Base-by-base conservation (phyloP, 1,139 yeast species). In the Pichia norvegensis region DNA sequence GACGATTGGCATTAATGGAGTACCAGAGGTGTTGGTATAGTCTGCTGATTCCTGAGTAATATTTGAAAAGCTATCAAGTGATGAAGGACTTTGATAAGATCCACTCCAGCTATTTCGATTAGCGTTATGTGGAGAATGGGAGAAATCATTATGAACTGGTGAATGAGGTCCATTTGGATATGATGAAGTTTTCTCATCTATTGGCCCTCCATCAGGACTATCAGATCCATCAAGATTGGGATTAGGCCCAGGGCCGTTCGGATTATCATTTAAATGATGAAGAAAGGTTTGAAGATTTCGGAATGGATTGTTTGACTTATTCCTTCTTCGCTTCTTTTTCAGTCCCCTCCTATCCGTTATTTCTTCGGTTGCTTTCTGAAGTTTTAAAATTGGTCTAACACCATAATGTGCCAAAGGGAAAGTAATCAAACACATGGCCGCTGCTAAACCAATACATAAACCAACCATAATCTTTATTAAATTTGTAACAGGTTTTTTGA, bases 381-480 rank as follows among this genome's bases (percentile, higher is more conserved):
- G 73, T 50, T 81, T 73, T 39, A 87, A 76, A 45, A 92, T 85
- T 0, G 98, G 97, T 49, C 85, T 67, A 4, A 88, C 92, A 36
- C 92, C 90, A 70, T 80, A 81, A 46, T 87, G 86, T 0, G 96
- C 90, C 47, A 87, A 65, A 2, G 95, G 88, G 61, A 88, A 76
- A 1, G 97, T 86, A 19, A 85, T 65, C 1, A 86, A 53, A 52
- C 86, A 75, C 68, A 88, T 79, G 51, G 85, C 76, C 0, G 71
- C 86, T 2, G 95, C 90, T 29, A 86, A 78, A 1, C 88, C 95
- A 37, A 86, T 67, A 21, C 85, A 87, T 1, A 85, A 81, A 2
- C 94, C 95, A 42, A 83, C 74, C 48, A 86, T 81, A 44, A 86
- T 83, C 52, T 78, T 78, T 4, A 83, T 73, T 41, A 88, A 66